Percentiles rank a stretch among this genome's conserved stretches.
phyloP scores from a whole-genome alignment of 1,139 yeast genomes.

The Candida smagusa region DNA sequence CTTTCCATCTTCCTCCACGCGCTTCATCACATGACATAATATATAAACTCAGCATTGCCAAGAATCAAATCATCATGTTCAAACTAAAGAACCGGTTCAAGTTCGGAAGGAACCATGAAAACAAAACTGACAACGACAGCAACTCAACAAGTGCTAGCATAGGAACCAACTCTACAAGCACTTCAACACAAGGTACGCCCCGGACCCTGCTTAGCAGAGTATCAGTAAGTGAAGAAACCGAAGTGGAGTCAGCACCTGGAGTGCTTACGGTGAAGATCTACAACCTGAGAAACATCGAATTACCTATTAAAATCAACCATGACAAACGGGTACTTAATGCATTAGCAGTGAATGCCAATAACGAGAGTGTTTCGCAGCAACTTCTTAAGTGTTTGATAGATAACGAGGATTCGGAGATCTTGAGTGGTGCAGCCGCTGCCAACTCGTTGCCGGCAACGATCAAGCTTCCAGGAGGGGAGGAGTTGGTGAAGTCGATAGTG shows the following conservation, averaged over 20 bases:
- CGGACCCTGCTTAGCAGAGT: no score
- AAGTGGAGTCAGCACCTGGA: conserved; percentile 44
- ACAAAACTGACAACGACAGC: no score
- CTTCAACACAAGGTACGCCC: no score
- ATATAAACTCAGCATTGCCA: no score
- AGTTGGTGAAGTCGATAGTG: conserved; percentile 52
- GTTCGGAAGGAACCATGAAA: no score
- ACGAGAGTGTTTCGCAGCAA: conserved; percentile 35
- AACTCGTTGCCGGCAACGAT: conserved; percentile 64
- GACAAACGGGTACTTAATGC: conserved; percentile 51
- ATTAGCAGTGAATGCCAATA: conserved; percentile 47
- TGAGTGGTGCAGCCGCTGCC: conserved; percentile 36
- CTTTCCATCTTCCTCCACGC: no score
- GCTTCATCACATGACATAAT: no score
- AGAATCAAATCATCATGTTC: no score
- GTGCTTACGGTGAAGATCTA: conserved; percentile 67
- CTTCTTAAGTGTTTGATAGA: conserved; percentile 28
- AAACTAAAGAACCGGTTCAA: no score
- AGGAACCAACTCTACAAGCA: no score
- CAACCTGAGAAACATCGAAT: conserved; percentile 54
- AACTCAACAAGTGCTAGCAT: no score
- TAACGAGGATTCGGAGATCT: conserved; percentile 16
- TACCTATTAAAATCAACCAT: conserved; percentile 59
- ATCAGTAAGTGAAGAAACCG: no score
- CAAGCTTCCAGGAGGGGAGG: conserved; percentile 52